A percentile compares a stretch with the other conserved stretches of the same genome.
Evolutionary conservation across 106 monocot genomes (phyloP).

Genomic region (Posidonia australis): DNA sequence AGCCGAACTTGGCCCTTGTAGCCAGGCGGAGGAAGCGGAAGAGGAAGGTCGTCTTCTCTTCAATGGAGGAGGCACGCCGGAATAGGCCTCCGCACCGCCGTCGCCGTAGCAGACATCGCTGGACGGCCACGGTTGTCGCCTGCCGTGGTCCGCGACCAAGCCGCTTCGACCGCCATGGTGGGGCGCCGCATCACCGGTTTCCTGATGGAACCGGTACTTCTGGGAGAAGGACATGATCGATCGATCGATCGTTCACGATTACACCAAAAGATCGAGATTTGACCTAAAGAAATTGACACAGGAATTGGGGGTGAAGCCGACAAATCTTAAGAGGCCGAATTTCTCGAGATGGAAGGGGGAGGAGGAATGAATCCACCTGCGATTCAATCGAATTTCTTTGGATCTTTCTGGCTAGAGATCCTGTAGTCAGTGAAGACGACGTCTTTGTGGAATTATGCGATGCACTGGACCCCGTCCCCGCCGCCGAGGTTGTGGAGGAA

Average conservation of each 20-base stretch:
- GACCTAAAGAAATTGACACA: background rate
- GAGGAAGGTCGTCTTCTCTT: slow-evolving; percentile 27
- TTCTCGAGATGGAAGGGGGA: too few relatives aligned
- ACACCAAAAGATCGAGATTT: background rate
- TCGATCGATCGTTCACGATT: background rate
- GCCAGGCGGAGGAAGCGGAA: slow-evolving; percentile 1
- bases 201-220: background rate
- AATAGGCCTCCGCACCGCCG: background rate
- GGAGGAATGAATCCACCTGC: too few relatives aligned
- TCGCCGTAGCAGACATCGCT: background rate
- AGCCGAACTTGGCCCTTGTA: slow-evolving; percentile 7
- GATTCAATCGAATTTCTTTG: too few relatives aligned
- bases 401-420: too few relatives aligned
- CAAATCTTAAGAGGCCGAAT: background rate
- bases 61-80: slow-evolving; percentile 10
- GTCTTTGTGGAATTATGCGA: too few relatives aligned
- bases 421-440: too few relatives aligned
- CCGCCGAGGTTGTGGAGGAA: too few relatives aligned
- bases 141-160: background rate
- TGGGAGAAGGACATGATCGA: slow-evolving; percentile 1
- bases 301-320: background rate
- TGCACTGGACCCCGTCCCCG: too few relatives aligned
- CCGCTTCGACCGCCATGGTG: background rate
- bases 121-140: background rate
- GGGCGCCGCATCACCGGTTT: background rate